phyloP scores from a whole-genome alignment of 305 asterid species.

The Fraxinus floribunda region DNA sequence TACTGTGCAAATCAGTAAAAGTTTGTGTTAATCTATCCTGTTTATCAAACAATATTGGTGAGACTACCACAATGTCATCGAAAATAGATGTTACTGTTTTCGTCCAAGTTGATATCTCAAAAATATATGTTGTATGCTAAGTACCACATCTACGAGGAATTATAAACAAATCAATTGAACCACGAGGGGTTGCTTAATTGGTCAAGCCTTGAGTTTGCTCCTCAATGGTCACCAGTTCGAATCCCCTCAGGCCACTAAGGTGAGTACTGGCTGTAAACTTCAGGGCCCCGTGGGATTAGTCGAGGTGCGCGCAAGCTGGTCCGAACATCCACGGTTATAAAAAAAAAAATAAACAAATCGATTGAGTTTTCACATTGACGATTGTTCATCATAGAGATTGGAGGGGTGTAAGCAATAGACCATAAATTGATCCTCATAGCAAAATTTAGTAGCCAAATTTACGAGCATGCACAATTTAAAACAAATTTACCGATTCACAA shows the following conservation, averaged over 20 bases:
- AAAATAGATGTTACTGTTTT: not conserved
- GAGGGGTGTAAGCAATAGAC: not conserved
- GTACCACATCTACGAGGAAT: not conserved
- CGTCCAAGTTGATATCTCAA: not conserved
- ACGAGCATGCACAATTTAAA: not conserved
- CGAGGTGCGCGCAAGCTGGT: too few relatives aligned
- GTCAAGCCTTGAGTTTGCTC: too few relatives aligned
- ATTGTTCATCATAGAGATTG: not conserved
- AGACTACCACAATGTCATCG: not conserved
- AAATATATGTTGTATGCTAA: not conserved
- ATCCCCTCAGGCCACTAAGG: too few relatives aligned
- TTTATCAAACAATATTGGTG: not conserved
- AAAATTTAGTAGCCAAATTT: not conserved
- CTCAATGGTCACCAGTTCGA: too few relatives aligned
- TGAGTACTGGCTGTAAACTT: too few relatives aligned
- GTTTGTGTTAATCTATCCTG: not conserved
- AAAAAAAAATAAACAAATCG: too few relatives aligned
- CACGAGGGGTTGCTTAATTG: too few relatives aligned
- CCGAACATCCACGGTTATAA: too few relatives aligned
- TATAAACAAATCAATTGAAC: not conserved
- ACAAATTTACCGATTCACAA: not conserved
- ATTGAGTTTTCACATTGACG: not conserved
- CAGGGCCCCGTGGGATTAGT: too few relatives aligned
- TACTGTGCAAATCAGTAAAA: not conserved
- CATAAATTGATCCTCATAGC: not conserved